Evolutionary conservation across 2,329 filamentous ascomycete genomes (phyloP), one percentile per base, ranked within the genome.

Genomic region (Ilyonectria robusta): DNA sequence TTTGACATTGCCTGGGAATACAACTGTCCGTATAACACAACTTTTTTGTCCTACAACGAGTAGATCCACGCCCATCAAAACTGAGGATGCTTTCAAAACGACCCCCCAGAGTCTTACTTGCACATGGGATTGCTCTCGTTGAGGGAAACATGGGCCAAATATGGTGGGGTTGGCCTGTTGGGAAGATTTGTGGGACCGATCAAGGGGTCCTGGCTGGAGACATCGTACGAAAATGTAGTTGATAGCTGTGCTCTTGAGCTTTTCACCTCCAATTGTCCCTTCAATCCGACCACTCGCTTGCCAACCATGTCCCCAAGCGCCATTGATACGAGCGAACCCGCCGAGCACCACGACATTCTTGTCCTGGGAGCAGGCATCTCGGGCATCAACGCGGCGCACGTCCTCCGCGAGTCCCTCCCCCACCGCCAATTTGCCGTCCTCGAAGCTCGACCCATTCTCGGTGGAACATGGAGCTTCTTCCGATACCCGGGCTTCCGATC

Each of bases 401-500:
- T 91, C 37, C 75, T 94, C 3, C 86, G 89, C 70, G 83, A 84
- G 1, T 78, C 85, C 64, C 80, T 90, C 6, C 92, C 92, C 0
- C 79, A 86, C 62, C 76, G 78, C 48, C 84, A 81, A 40, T 93
- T 91, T 74, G 84, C 87, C 50, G 87, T 95, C 53, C 86, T 95
- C 48, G 93, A 95, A 78, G 86, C 85, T 4, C 88, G 92, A 60
- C 80, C 86, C 62, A 83, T 86, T 47, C 83, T 94, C 9, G 93
- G 93, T 13, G 93, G 93, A 31, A 95, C 93, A 15, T 95, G 93
- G 93, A 88, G 88, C 72, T 87, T 94, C 62, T 95, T 94, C 84
- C 89, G 87, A 50, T 95, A 94, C 75, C 93, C 92, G 0, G 91
- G 93, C 42, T 88, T 94, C 65, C 88, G 90, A 42, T 91, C 89